Conservation (phyloP, 129 eudicot genomes). For the Flaveria robusta region DNA sequence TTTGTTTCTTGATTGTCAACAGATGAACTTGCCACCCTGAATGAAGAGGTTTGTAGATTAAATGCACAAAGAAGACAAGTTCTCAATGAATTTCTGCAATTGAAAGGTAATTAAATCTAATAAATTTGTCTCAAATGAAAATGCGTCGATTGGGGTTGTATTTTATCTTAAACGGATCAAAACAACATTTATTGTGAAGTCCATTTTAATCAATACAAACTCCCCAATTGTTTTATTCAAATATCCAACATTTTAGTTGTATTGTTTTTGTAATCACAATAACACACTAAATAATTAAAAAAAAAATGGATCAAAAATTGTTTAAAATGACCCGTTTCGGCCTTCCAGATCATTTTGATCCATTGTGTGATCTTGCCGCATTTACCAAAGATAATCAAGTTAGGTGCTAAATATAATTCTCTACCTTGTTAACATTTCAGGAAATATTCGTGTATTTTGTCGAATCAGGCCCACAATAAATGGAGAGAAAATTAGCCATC, state of each 20-base stretch:
- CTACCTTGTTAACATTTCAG: conserved; percentile 34
- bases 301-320: background rate
- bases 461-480: conserved; percentile 58
- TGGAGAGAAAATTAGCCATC: conserved; percentile 45
- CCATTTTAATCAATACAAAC: background rate
- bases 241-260: background rate
- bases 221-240: background rate
- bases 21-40: conserved; percentile 38
- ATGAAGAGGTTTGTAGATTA: conserved; percentile 30
- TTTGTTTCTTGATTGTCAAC: conserved; percentile 11
- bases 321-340: background rate
- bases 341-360: background rate
- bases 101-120: conserved; percentile 33
- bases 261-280: background rate
- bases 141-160: background rate
- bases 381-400: background rate
- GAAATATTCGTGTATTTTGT: conserved; percentile 74
- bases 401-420: conserved; percentile 9
- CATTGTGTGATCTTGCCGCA: background rate
- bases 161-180: background rate
- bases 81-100: conserved; percentile 35
- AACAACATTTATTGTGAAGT: background rate
- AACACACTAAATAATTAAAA: background rate
- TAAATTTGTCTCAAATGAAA: background rate
- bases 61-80: conserved; percentile 34